Evolutionary conservation across 257 asterid genomes (phyloP).

Genomic region (Gentiana straminea): DNA sequence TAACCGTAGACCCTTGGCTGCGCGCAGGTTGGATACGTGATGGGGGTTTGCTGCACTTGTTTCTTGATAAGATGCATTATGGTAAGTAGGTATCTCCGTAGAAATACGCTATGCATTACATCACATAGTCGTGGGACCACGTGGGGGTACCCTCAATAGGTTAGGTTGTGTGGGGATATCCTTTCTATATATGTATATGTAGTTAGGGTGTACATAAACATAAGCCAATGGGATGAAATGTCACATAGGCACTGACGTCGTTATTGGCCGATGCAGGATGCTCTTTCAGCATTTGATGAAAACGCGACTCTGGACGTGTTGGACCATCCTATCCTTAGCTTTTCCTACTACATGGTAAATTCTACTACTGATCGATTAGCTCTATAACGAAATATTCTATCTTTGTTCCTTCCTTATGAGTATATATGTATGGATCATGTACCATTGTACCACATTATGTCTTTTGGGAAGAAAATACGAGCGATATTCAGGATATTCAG

Average conservation of each 20-base stretch:
- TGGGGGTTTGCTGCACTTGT: slow-evolving; percentile 31
- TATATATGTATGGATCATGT: too few species aligned
- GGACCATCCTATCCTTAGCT: slow-evolving; percentile 24
- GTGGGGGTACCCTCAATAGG: too few species aligned
- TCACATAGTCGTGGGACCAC: too few species aligned
- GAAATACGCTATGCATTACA: too few species aligned
- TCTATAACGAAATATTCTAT: neutral
- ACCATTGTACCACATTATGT: neutral
- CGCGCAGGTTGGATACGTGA: slow-evolving; percentile 33
- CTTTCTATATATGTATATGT: too few species aligned
- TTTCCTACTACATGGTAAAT: slow-evolving; percentile 27
- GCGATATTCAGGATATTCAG: too few species aligned
- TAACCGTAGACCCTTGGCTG: neutral
- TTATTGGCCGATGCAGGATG: slow-evolving; percentile 13
- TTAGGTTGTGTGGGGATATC: too few species aligned
- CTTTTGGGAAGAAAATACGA: neutral
- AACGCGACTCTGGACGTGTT: slow-evolving; percentile 19
- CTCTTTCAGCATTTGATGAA: slow-evolving; percentile 24
- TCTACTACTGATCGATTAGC: neutral
- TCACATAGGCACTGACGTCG: too few species aligned
- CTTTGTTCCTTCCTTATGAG: neutral
- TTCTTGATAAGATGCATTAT: slow-evolving; percentile 32
- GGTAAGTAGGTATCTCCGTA: slow-evolving; percentile 13
- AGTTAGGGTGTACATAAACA: neutral
- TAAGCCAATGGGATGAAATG: neutral